Evolutionary conservation across 306 rosid species (phyloP), one percentile per base, ranked within the genome.

Genomic region (Luffa aegyptiaca): DNA sequence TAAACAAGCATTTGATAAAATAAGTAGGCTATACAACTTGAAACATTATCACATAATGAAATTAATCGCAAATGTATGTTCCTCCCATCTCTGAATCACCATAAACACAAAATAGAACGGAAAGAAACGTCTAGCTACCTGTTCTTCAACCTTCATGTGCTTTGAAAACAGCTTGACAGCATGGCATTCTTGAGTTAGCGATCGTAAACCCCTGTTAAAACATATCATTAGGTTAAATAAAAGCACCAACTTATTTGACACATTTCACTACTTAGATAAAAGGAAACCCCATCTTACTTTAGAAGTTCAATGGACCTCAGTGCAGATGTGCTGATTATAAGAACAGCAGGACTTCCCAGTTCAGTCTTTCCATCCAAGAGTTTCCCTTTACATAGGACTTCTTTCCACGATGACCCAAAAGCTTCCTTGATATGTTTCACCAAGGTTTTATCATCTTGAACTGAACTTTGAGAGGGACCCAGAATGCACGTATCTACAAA

Each of bases 131-230:
- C 39, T 0, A 78, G 9, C 44, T 80, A 91, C 98, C 95, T 94
- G 98, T 73, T 92, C 90, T 66, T 91, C 87, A 72, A 92, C 76
- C 83, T 95, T 95, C 89, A 95, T 87, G 82, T 95, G 98, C 89
- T 95, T 95, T 10, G 98, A 87, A 81, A 95, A 95, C 21, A 95
- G 85, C 88, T 95, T 95, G 0, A 71, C 92, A 6, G 97, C 88
- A 59, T 49, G 92, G 65, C 98, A 95, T 49, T 88, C 87, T 81
- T 84, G 80, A 6, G 98, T 92, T 35, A 95, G 42, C 2, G 93
- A 85, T 12, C 90, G 91, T 52, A 95, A 84, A 20, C 96, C 95
- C 83, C 96, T 93, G 18, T 41, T 52, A 58, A 31, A 53, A 42
- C n/a, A 20, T 11, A 42, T 10, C 6, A 72, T 46, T 8, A 21